These are phyloP conservation scores for Paecilomyces formosus DNA, from an alignment of 2,329 filamentous ascomycete genomes.

Conservation along the genomic window DNA sequence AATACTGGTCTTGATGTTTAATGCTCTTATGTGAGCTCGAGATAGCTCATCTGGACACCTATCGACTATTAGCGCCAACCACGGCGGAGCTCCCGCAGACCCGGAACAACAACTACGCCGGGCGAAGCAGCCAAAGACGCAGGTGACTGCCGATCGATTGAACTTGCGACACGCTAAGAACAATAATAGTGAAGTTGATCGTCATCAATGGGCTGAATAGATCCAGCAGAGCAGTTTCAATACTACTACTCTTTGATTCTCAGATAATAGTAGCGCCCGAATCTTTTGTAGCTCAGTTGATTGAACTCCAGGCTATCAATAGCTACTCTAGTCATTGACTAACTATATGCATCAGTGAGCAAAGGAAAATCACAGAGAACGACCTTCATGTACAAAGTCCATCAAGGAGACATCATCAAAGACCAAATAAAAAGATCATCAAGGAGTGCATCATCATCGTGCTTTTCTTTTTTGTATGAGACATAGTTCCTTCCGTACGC, in stretches of 20 bases:
- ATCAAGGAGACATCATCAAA: not conserved
- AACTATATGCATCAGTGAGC: not conserved
- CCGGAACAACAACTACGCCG: conserved; percentile 12
- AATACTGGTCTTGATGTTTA: no score
- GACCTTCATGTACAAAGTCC: not conserved
- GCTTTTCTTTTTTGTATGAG: not conserved
- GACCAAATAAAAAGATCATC: not conserved
- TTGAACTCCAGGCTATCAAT: not conserved
- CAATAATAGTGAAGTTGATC: no score
- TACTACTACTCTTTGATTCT: not conserved
- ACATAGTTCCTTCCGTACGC: not conserved
- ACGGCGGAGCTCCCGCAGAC: conserved; percentile 7
- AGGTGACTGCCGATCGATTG: conserved; percentile 8
- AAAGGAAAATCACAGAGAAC: not conserved
- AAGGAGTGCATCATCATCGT: not conserved
- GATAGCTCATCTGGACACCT: conserved; percentile 23
- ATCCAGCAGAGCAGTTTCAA: no score
- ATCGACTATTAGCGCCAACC: conserved; percentile 11
- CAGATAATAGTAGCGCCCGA: not conserved
- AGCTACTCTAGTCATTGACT: not conserved
- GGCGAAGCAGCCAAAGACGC: conserved; percentile 25
- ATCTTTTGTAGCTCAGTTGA: not conserved
- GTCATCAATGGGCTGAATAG: no score
- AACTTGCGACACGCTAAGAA: not conserved
- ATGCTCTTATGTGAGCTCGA: not conserved